Conservation (phyloP, 208 protist genomes). For the Leishmania gerbilli region DNA sequence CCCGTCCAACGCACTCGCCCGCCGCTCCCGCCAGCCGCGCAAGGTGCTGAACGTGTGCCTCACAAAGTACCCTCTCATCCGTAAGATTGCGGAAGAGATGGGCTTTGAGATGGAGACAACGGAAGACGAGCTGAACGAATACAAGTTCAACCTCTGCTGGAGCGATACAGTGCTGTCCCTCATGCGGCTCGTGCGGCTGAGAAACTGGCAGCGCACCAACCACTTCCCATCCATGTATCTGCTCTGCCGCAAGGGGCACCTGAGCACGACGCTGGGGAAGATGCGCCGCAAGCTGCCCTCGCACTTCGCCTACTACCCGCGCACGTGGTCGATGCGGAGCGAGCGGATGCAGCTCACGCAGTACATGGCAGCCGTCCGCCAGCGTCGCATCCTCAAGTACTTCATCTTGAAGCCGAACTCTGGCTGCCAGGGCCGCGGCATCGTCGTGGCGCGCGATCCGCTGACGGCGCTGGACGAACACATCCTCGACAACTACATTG, state of each 20-base stretch:
- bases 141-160: conserved; percentile 95
- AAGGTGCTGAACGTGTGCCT: conserved; percentile 74
- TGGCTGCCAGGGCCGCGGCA: conserved; percentile 94
- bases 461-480: conserved; percentile 68
- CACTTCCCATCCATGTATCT: conserved; percentile 96
- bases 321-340: conserved; percentile 88
- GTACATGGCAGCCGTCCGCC: conserved; percentile 57
- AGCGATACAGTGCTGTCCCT: conserved; percentile 92
- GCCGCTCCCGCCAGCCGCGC: conserved; percentile 40
- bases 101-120: conserved; percentile 77
- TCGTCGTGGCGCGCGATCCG: conserved; percentile 89
- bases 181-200: conserved; percentile 84
- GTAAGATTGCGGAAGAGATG: conserved; percentile 67
- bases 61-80: conserved; percentile 87
- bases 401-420: conserved; percentile 96
- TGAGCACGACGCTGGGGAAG: conserved; percentile 90
- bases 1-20: conserved; percentile 24
- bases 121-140: conserved; percentile 82
- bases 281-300: conserved; percentile 80
- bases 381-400: conserved; percentile 62
- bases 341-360: conserved; percentile 75
- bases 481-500: conserved; percentile 89
- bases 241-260: conserved; percentile 92
- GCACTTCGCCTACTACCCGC: conserved; percentile 91
- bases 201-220: conserved; percentile 95